Evolutionary conservation across 305 asterid genomes (phyloP).

Genomic region (Fraxinus greggii): DNA sequence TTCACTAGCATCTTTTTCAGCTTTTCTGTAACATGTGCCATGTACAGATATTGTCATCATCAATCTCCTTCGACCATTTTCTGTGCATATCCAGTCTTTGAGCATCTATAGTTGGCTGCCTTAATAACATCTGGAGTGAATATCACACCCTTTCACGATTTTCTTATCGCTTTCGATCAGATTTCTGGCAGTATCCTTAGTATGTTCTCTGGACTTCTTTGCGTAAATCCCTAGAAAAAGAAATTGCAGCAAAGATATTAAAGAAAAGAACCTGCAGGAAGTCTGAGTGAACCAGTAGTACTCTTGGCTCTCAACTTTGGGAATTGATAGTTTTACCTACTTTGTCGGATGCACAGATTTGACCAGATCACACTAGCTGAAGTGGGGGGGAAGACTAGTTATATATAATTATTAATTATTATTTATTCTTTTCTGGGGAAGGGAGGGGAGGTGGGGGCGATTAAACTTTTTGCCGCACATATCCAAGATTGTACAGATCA

Average conservation of each 20-base stretch:
- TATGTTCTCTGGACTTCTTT: not conserved
- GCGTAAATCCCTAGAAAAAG: not conserved
- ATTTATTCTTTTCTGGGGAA: not conserved
- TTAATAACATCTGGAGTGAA: not conserved
- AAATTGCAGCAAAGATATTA: not conserved
- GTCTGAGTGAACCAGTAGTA: not conserved
- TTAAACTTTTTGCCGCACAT: not conserved
- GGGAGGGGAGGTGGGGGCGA: not conserved
- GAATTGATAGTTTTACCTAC: not conserved
- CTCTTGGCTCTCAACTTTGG: not conserved
- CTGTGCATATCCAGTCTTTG: not conserved
- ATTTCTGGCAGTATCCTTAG: not conserved
- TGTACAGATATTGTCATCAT: not conserved
- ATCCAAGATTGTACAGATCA: not conserved
- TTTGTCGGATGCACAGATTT: not conserved
- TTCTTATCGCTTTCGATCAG: not conserved
- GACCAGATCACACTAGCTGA: constrained; percentile 13
- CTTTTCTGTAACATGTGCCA: not conserved
- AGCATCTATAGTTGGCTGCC: constrained; percentile 7
- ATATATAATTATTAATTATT: not conserved
- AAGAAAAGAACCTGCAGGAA: not conserved
- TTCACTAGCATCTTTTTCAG: not conserved
- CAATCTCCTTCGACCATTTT: not conserved
- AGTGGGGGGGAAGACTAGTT: not conserved
- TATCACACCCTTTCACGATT: not conserved